phyloP scores from a whole-genome alignment of 2,329 filamentous ascomycete genomes.

The Fusarium hainanense region DNA sequence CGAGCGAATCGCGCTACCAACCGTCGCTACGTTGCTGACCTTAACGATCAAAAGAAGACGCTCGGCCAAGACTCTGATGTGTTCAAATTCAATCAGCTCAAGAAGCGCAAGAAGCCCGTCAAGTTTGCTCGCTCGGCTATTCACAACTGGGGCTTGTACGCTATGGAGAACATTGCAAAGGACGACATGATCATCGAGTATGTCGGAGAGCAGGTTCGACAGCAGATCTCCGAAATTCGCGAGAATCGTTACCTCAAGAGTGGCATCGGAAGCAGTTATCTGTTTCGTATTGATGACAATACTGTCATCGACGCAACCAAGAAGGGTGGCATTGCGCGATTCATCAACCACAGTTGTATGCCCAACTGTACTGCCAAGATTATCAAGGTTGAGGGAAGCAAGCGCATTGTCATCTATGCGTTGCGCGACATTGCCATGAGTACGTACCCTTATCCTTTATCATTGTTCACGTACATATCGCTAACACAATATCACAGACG shows the following conservation, averaged over 20 bases:
- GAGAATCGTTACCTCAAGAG: conserved; percentile 94
- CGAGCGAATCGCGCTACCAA: conserved; percentile 96
- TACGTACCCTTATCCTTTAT: conserved; percentile 62
- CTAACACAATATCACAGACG: conserved; percentile 69
- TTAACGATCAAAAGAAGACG: conserved; percentile 93
- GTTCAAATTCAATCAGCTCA: conserved; percentile 97
- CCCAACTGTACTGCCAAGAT: conserved; percentile 99
- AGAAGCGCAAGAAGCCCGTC: conserved; percentile 99
- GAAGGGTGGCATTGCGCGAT: conserved; percentile 95
- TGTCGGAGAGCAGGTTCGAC: conserved; percentile 95
- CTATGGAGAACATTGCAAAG: conserved; percentile 95
- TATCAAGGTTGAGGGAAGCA: conserved; percentile 97
- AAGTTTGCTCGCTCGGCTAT: conserved; percentile 98
- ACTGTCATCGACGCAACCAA: conserved; percentile 98
- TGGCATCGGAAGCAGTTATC: conserved; percentile 95
- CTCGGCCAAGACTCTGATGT: conserved; percentile 87
- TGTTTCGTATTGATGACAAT: conserved; percentile 98
- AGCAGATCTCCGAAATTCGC: conserved; percentile 96
- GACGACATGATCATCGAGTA: conserved; percentile 99
- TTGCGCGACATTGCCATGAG: conserved; percentile 93
- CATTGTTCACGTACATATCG: background rate
- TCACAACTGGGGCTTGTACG: conserved; percentile 98
- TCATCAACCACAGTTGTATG: conserved; percentile 99
- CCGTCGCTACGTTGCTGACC: conserved; percentile 90
- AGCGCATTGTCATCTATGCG: conserved; percentile 98